phyloP scores from a whole-genome alignment of 257 asterid genomes.

The Solanum raphanifolium region DNA sequence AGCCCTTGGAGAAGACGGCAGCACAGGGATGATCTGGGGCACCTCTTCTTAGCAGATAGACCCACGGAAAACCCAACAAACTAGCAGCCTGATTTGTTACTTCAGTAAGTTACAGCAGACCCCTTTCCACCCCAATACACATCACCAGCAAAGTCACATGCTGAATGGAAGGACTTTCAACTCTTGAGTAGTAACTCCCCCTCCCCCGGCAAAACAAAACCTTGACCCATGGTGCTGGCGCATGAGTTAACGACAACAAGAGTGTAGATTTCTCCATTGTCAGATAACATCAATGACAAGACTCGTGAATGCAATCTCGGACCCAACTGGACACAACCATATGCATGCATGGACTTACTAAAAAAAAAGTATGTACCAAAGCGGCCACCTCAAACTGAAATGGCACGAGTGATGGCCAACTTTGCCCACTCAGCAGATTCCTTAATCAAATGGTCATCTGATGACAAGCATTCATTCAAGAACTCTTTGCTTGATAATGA shows the following conservation, averaged over 20 bases:
- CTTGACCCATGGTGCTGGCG: constrained; percentile 55
- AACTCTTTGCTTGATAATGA: constrained; percentile 78
- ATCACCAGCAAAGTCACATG: background rate
- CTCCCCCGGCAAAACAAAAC: constrained; percentile 9
- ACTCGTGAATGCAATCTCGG: constrained; percentile 45
- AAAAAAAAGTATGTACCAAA: constrained; percentile 33
- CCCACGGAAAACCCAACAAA: constrained; percentile 8
- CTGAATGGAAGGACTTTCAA: background rate
- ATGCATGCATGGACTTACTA: constrained; percentile 69
- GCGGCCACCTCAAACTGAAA: constrained; percentile 57
- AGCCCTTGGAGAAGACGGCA: constrained; percentile 14
- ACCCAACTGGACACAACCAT: constrained; percentile 69
- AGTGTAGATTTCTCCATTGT: constrained; percentile 44
- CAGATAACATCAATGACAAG: constrained; percentile 54
- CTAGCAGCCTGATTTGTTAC: constrained; percentile 11
- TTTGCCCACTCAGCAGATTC: constrained; percentile 98
- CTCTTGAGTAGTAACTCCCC: background rate
- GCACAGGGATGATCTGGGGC: constrained; percentile 12
- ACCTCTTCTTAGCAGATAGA: constrained; percentile 9
- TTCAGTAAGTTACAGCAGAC: constrained; percentile 12
- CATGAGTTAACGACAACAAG: constrained; percentile 65
- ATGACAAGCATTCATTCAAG: constrained; percentile 73
- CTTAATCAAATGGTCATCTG: constrained; percentile 81
- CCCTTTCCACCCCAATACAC: constrained; percentile 7
- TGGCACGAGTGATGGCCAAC: constrained; percentile 81